These are phyloP conservation scores for Beauveria pseudobassiana DNA, from an alignment of 2,329 filamentous ascomycete species.

Conservation along the genomic window DNA sequence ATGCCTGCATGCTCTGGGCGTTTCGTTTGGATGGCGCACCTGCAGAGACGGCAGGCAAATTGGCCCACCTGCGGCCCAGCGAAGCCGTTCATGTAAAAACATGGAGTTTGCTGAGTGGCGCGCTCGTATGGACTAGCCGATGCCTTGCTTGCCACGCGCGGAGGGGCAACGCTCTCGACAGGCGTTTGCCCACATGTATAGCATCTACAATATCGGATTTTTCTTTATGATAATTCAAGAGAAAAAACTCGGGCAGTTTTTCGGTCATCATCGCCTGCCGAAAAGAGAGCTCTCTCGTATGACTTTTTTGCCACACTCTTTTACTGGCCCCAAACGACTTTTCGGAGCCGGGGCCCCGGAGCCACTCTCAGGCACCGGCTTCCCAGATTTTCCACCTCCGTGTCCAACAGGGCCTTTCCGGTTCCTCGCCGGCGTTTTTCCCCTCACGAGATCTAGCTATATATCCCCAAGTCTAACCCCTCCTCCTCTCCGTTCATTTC, in stretches of 20 bases:
- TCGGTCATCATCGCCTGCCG: background rate
- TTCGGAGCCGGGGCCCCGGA: background rate
- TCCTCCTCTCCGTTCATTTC: too few species aligned
- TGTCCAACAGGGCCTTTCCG: background rate
- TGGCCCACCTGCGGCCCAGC: background rate
- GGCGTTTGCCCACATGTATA: too few species aligned
- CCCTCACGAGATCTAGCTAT: background rate
- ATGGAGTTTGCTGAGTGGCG: background rate
- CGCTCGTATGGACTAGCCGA: conserved; percentile 5
- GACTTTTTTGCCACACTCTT: too few species aligned
- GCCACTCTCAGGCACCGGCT: background rate
- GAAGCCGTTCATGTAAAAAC: background rate
- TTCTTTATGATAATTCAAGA: too few species aligned
- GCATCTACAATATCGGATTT: too few species aligned
- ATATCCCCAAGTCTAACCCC: background rate
- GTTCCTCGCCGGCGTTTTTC: background rate
- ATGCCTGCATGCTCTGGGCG: too few species aligned
- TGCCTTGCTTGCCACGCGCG: background rate
- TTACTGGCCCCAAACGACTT: background rate
- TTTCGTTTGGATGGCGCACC: too few species aligned
- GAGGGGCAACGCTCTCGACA: background rate
- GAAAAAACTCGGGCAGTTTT: background rate
- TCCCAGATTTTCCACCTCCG: background rate
- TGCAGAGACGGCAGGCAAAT: background rate
- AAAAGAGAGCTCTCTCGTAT: too few species aligned